phyloP scores from a whole-genome alignment of 2,329 filamentous ascomycete species.

The Periconia sp. region DNA sequence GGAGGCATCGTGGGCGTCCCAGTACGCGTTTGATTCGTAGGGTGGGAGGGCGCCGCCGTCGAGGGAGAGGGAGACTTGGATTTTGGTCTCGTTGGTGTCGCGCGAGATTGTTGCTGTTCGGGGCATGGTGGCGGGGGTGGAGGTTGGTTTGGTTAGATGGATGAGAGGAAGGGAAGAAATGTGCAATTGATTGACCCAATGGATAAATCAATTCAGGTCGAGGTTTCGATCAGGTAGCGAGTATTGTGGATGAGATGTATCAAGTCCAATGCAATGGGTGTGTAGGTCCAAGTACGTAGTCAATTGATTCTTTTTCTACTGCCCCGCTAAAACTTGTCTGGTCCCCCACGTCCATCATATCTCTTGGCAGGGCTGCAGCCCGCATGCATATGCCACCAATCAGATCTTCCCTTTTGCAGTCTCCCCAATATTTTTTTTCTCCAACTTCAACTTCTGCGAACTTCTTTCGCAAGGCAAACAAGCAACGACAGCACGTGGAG shows the following conservation, averaged over 20 bases:
- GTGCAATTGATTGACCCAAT: too few relatives aligned
- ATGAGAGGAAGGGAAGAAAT: neutral
- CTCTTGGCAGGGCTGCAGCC: neutral
- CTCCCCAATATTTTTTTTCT: neutral
- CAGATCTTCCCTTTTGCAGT: neutral
- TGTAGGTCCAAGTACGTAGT: too few relatives aligned
- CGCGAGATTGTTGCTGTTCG: constrained; percentile 80
- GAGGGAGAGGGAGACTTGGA: constrained; percentile 87
- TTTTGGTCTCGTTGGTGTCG: constrained; percentile 97
- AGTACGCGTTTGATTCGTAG: constrained; percentile 49
- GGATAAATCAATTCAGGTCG: too few relatives aligned
- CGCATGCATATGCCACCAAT: neutral
- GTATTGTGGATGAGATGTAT: too few relatives aligned
- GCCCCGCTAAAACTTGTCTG: constrained; percentile 6
- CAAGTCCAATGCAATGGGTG: too few relatives aligned
- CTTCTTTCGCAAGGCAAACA: neutral
- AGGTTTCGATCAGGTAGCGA: too few relatives aligned
- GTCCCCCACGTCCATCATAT: neutral
- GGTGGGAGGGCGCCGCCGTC: constrained; percentile 73
- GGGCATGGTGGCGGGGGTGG: constrained; percentile 17
- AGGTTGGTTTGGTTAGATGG: neutral
- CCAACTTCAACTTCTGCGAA: too few relatives aligned
- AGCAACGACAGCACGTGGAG: neutral
- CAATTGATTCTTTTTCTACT: neutral
- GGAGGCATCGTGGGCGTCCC: constrained; percentile 51